phyloP scores from a whole-genome alignment of 2,329 filamentous ascomycete species.

The Fusarium agapanthi region DNA sequence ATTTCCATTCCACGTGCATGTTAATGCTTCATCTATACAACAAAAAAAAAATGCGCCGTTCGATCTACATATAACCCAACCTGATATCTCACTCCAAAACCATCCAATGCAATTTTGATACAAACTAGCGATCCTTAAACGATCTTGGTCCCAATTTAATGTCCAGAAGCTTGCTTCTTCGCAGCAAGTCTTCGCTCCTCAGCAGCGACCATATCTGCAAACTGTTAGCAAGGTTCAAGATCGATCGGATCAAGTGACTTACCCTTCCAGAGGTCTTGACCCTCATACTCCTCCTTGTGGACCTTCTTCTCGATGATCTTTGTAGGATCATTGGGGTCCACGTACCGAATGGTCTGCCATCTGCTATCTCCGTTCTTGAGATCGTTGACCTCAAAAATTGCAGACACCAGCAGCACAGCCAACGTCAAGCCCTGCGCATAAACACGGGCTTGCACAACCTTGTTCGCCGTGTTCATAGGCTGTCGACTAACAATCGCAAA shows the following conservation, averaged over 20 bases:
- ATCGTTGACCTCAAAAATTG: constrained; percentile 82
- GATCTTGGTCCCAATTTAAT: not conserved
- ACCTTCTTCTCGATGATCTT: constrained; percentile 89
- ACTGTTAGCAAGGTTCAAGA: not conserved
- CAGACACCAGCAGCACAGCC: constrained; percentile 81
- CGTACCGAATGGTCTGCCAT: constrained; percentile 84
- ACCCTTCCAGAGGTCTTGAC: constrained; percentile 94
- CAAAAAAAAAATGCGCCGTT: not conserved
- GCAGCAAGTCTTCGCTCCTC: constrained; percentile 72
- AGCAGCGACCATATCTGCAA: constrained; percentile 81
- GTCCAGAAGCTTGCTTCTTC: constrained; percentile 43
- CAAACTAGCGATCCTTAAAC: not conserved
- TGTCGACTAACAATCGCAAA: constrained; percentile 81
- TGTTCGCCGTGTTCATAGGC: constrained; percentile 78
- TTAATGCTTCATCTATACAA: not conserved
- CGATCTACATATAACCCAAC: not conserved
- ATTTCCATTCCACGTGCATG: not conserved
- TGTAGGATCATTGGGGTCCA: constrained; percentile 83
- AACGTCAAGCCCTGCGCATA: constrained; percentile 92
- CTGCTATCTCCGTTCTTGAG: constrained; percentile 77
- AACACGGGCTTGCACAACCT: constrained; percentile 92
- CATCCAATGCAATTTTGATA: constrained; percentile 5
- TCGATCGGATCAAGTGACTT: constrained; percentile 40
- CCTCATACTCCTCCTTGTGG: constrained; percentile 85
- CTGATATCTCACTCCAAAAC: not conserved